These are phyloP conservation scores for Pseudocercospora cruenta DNA, from an alignment of 2,329 filamentous ascomycete genomes.

Conservation along the genomic window DNA sequence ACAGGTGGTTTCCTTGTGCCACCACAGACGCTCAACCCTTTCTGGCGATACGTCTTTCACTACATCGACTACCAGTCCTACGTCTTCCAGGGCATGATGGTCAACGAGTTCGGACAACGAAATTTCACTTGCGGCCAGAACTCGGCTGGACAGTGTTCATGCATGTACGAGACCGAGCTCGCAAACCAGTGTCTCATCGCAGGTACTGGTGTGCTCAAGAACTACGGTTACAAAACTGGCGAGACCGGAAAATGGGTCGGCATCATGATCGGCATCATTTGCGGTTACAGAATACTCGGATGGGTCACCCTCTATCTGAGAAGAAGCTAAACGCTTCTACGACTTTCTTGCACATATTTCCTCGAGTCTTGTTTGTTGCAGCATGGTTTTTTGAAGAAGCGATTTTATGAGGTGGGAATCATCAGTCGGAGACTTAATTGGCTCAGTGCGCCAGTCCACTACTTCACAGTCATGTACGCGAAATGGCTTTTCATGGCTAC, in stretches of 20 bases:
- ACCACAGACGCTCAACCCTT: constrained; percentile 71
- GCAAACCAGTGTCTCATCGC: constrained; percentile 68
- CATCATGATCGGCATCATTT: constrained; percentile 75
- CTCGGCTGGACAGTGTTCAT: constrained; percentile 58
- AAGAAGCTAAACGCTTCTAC: constrained; percentile 27
- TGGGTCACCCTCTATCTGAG: constrained; percentile 62
- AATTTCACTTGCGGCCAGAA: constrained; percentile 62
- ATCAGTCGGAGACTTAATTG: not conserved
- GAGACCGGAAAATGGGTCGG: constrained; percentile 71
- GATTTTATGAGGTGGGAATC: not conserved
- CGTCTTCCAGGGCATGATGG: constrained; percentile 89
- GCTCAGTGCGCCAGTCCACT: not conserved
- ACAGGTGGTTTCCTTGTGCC: constrained; percentile 80
- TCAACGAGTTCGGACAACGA: constrained; percentile 73
- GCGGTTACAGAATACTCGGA: constrained; percentile 70
- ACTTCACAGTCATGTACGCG: not conserved
- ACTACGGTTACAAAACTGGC: constrained; percentile 70
- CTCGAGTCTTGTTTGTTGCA: not conserved
- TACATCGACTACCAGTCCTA: constrained; percentile 85
- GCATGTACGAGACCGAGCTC: constrained; percentile 70
- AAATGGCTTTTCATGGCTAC: constrained; percentile 3
- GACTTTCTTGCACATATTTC: constrained; percentile 12
- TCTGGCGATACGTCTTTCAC: constrained; percentile 83
- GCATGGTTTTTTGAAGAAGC: not conserved
- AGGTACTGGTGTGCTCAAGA: constrained; percentile 69